Conservation (phyloP, 805 yeast species). For the Starmerella ratchasimensis region DNA sequence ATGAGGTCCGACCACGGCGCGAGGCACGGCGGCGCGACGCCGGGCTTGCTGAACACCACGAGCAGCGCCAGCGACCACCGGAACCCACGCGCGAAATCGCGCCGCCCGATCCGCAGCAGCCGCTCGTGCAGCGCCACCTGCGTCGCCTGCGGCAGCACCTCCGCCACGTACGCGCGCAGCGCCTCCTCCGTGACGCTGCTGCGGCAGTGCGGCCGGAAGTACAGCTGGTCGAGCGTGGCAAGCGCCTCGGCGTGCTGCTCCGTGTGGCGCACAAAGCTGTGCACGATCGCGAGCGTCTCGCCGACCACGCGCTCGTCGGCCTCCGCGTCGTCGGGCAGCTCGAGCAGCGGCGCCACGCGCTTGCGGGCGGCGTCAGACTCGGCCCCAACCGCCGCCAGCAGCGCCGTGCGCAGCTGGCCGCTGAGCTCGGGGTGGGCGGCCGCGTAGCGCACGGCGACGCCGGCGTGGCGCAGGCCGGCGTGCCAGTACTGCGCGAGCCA, state of each 20-base stretch:
- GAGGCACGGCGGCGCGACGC: background rate
- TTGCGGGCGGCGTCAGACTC: background rate
- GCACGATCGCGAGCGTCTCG: background rate
- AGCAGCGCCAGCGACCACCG: background rate
- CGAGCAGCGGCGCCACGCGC: too few relatives aligned
- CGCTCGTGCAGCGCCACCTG: background rate
- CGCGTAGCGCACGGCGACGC: background rate
- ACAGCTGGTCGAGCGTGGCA: background rate
- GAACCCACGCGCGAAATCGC: background rate
- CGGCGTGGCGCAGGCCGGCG: background rate
- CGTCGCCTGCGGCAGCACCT: background rate
- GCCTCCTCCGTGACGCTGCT: background rate
- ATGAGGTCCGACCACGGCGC: background rate
- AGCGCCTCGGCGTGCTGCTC: background rate
- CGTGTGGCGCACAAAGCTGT: background rate
- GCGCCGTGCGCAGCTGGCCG: background rate
- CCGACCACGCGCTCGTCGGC: background rate
- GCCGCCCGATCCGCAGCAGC: background rate
- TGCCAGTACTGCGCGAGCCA: conserved; percentile 2
- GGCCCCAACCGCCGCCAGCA: background rate
- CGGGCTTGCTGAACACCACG: background rate
- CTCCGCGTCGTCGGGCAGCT: background rate
- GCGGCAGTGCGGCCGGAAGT: background rate
- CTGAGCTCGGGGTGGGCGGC: background rate
- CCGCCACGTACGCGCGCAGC: background rate